phyloP scores from a whole-genome alignment of 1,284 basidiomycete genomes.

The Apiotrichum mycotoxinovorans region DNA sequence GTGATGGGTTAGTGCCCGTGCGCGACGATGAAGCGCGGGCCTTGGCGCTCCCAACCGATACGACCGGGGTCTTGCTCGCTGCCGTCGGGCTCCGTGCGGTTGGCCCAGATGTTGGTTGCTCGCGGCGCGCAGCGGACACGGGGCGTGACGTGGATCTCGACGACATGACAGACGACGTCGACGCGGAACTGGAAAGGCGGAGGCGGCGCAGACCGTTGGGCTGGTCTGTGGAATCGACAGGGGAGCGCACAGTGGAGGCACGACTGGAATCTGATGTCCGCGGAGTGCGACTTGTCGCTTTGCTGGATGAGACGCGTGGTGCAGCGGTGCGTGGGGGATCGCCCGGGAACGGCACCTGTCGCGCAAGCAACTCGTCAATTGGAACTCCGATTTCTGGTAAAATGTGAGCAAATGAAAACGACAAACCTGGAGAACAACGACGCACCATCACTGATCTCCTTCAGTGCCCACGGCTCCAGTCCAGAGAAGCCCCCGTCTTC shows the following conservation, averaged over 20 bases:
- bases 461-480: conserved; percentile 77
- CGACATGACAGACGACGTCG: background rate
- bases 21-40: background rate
- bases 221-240: background rate
- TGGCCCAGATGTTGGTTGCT: conserved; percentile 17
- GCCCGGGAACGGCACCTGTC: conserved; percentile 13
- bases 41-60: conserved; percentile 23
- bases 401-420: background rate
- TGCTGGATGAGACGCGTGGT: background rate
- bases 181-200: background rate
- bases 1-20: conserved; percentile 16
- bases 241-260: conserved; percentile 1
- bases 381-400: conserved; percentile 70
- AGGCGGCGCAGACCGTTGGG: background rate
- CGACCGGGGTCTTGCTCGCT: conserved; percentile 22
- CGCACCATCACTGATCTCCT: conserved; percentile 80
- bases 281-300: background rate
- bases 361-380: conserved; percentile 62
- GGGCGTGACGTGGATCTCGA: conserved; percentile 1
- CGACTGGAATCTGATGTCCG: background rate
- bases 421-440: too few relatives aligned
- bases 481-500: conserved; percentile 73
- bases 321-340: conserved; percentile 13
- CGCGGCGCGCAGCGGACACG: background rate
- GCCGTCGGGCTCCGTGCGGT: conserved; percentile 33